Conservation (phyloP, 1,284 basidiomycete species). For the Chalciporus sp. region DNA sequence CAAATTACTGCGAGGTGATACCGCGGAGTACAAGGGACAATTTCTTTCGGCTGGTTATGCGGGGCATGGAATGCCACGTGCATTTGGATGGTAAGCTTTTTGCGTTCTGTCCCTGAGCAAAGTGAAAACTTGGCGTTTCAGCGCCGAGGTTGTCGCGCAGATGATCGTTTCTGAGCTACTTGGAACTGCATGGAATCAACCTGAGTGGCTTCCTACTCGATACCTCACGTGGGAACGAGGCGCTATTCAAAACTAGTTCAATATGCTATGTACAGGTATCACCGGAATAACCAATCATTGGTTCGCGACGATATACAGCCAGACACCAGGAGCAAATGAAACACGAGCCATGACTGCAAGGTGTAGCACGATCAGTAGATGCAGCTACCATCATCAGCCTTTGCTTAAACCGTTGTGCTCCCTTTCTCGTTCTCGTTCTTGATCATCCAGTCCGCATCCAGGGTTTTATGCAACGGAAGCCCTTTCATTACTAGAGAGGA, state of each 20-base stretch:
- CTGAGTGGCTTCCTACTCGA: slow-evolving; percentile 65
- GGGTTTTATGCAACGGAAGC: slow-evolving; percentile 2
- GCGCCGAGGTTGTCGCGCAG: slow-evolving; percentile 65
- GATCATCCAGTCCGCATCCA: slow-evolving; percentile 13
- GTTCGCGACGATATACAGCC: too few relatives aligned
- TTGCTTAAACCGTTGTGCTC: not conserved
- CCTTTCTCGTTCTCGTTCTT: not conserved
- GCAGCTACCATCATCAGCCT: too few relatives aligned
- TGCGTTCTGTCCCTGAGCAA: not conserved
- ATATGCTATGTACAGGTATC: not conserved
- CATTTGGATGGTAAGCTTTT: slow-evolving; percentile 65
- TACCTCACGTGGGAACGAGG: slow-evolving; percentile 49
- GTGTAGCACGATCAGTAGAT: too few relatives aligned
- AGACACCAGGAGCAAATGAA: too few relatives aligned
- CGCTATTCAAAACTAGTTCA: not conserved
- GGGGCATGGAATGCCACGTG: slow-evolving; percentile 83
- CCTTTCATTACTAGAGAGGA: slow-evolving; percentile 10
- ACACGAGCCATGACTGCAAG: not conserved
- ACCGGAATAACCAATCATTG: not conserved
- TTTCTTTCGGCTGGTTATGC: slow-evolving; percentile 77
- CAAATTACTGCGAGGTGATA: slow-evolving; percentile 26
- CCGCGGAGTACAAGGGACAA: slow-evolving; percentile 50
- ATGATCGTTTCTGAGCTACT: slow-evolving; percentile 63
- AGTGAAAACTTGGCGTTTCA: slow-evolving; percentile 27
- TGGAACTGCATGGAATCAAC: slow-evolving; percentile 47